phyloP scores from a whole-genome alignment of 306 rosid genomes.

The Prosopis cineraria region DNA sequence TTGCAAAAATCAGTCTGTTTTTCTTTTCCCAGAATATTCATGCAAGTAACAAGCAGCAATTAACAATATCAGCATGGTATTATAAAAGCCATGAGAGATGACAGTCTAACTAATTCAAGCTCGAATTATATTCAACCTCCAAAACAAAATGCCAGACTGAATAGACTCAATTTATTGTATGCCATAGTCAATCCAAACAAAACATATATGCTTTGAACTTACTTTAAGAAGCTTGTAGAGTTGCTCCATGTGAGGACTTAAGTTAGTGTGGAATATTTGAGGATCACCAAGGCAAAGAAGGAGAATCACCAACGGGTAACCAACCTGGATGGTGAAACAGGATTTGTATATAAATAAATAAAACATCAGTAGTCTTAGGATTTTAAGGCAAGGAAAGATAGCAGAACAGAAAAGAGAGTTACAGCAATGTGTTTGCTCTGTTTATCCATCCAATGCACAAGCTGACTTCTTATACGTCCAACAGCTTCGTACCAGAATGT shows the following conservation, averaged over 20 bases:
- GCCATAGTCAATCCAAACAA: slow-evolving; percentile 20
- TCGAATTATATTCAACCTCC: slow-evolving; percentile 24
- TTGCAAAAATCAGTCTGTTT: background rate
- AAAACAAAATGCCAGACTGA: slow-evolving; percentile 7
- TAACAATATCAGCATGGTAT: background rate
- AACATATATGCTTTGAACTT: slow-evolving; percentile 40
- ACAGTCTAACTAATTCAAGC: slow-evolving; percentile 13
- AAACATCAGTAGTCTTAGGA: slow-evolving; percentile 18
- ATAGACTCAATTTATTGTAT: background rate
- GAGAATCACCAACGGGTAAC: slow-evolving; percentile 95
- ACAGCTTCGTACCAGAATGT: slow-evolving; percentile 97
- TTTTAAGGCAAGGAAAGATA: slow-evolving; percentile 25
- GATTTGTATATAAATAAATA: background rate
- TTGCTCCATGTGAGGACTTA: slow-evolving; percentile 97
- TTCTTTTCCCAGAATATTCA: slow-evolving; percentile 13
- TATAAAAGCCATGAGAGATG: background rate
- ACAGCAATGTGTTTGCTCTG: slow-evolving; percentile 98
- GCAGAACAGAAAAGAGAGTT: slow-evolving; percentile 26
- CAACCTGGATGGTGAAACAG: slow-evolving; percentile 58
- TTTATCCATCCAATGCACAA: slow-evolving; percentile 95
- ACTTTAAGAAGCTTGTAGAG: slow-evolving; percentile 96
- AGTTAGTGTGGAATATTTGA: slow-evolving; percentile 74
- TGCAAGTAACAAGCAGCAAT: slow-evolving; percentile 19
- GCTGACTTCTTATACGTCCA: slow-evolving; percentile 85
- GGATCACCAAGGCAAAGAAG: slow-evolving; percentile 99